Percentiles rank a stretch among this genome's conserved stretches.
These are phyloP conservation scores for Scytalidium lignicola DNA, from an alignment of 2,329 filamentous ascomycete genomes.

Conservation along the genomic window DNA sequence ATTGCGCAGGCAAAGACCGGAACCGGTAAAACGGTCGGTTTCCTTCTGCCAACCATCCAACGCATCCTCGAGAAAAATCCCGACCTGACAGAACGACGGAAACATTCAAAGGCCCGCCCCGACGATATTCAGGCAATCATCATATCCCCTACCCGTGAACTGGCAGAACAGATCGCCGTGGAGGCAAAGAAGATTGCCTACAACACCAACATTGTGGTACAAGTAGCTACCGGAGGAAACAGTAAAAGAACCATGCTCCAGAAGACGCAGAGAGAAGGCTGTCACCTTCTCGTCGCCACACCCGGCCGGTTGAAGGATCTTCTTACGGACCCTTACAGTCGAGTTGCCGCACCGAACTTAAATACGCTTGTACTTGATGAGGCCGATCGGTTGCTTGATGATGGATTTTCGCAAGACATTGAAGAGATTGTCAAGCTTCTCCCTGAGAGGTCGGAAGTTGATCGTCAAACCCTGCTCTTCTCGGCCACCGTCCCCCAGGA, in stretches of 20 bases:
- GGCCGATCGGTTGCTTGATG: slow-evolving; percentile 96
- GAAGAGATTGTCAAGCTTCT: slow-evolving; percentile 55
- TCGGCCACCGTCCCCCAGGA: slow-evolving; percentile 86
- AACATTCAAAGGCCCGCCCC: slow-evolving; percentile 33
- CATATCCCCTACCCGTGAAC: slow-evolving; percentile 74
- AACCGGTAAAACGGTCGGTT: slow-evolving; percentile 93
- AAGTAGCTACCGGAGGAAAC: slow-evolving; percentile 85
- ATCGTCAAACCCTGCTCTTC: slow-evolving; percentile 89
- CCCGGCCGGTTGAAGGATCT: slow-evolving; percentile 82
- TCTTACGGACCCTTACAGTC: slow-evolving; percentile 51
- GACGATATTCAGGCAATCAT: slow-evolving; percentile 66
- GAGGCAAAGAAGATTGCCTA: slow-evolving; percentile 55
- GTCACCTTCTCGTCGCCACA: slow-evolving; percentile 85
- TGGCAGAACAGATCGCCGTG: slow-evolving; percentile 73
- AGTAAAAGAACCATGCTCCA: slow-evolving; percentile 50
- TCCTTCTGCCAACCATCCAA: slow-evolving; percentile 81
- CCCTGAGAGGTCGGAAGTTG: slow-evolving; percentile 55
- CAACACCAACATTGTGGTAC: slow-evolving; percentile 41
- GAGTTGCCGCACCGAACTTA: slow-evolving; percentile 49
- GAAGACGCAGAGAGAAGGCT: slow-evolving; percentile 57
- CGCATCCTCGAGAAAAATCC: slow-evolving; percentile 63
- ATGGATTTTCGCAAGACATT: slow-evolving; percentile 70
- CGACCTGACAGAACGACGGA: slow-evolving; percentile 42
- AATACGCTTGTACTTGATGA: slow-evolving; percentile 93
- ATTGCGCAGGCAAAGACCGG: slow-evolving; percentile 95